These are phyloP conservation scores for Neodidymelliopsis sp. DNA, from an alignment of 2,329 filamentous ascomycete species.

Conservation along the genomic window DNA sequence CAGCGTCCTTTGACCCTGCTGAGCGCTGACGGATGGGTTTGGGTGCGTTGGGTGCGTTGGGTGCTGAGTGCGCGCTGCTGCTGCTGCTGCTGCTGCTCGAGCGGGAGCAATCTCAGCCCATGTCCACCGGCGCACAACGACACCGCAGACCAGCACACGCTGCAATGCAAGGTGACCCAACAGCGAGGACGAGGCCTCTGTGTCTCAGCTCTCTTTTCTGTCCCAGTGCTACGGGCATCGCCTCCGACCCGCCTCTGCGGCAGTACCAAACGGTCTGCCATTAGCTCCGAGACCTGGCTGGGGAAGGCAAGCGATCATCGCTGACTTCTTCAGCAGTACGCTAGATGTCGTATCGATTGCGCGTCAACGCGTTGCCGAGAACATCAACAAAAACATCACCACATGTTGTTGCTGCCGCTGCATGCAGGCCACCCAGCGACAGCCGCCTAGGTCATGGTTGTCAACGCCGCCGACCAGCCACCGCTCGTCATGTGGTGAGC, in stretches of 20 bases:
- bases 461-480: background rate
- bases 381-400: constrained; percentile 9
- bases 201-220: constrained; percentile 10
- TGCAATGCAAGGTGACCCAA: constrained; percentile 14
- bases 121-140: background rate
- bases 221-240: constrained; percentile 10
- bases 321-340: background rate
- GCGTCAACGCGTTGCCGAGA: constrained; percentile 17
- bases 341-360: constrained; percentile 35
- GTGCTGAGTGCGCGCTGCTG: constrained; percentile 13
- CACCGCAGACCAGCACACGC: constrained; percentile 5
- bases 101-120: constrained; percentile 7
- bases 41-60: too few species aligned
- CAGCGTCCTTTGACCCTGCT: constrained; percentile 7
- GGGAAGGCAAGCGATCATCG: constrained; percentile 11
- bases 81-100: background rate
- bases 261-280: constrained; percentile 13
- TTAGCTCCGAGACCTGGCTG: constrained; percentile 4
- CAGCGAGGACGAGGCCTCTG: constrained; percentile 1
- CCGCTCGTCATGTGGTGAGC: constrained; percentile 7
- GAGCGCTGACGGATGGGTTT: too few species aligned
- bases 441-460: constrained; percentile 1
- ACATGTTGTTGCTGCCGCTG: background rate
- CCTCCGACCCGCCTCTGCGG: constrained; percentile 15
- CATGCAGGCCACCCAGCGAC: background rate